Conservation (phyloP, 306 rosid species). For the Lathyrus aphaca region DNA sequence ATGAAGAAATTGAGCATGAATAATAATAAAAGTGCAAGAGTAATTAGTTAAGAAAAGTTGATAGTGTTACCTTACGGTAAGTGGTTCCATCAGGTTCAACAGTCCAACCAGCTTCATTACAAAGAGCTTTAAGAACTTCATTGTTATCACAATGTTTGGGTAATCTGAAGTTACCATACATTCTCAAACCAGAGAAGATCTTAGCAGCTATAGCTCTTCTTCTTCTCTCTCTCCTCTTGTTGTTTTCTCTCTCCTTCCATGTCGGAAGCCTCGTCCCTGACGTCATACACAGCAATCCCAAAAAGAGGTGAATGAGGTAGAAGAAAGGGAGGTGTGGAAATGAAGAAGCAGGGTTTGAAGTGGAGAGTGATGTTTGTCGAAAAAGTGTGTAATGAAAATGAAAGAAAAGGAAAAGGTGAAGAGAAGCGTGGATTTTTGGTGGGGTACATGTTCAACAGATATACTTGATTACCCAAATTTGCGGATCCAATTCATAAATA, state of each 20-base stretch:
- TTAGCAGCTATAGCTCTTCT: conserved; percentile 93
- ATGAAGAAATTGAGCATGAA: too few species aligned
- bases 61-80: conserved; percentile 71
- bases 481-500: conserved; percentile 41
- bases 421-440: conserved; percentile 30
- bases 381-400: neutral
- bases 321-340: neutral
- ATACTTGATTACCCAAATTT: conserved; percentile 46
- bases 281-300: conserved; percentile 51
- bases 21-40: too few species aligned
- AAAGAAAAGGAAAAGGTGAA: conserved; percentile 9
- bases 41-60: neutral
- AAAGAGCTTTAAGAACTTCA: conserved; percentile 94
- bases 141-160: conserved; percentile 98
- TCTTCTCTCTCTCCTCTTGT: conserved; percentile 91
- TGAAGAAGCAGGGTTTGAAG: neutral
- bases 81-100: conserved; percentile 96
- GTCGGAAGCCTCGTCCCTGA: conserved; percentile 83
- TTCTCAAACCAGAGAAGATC: conserved; percentile 88
- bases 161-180: conserved; percentile 86
- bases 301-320: neutral
- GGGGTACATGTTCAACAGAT: neutral
- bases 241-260: conserved; percentile 98
- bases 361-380: conserved; percentile 22
- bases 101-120: conserved; percentile 91